Evolutionary conservation across 1,284 basidiomycete genomes (phyloP).

Genomic region (Malassezia obtusa): DNA sequence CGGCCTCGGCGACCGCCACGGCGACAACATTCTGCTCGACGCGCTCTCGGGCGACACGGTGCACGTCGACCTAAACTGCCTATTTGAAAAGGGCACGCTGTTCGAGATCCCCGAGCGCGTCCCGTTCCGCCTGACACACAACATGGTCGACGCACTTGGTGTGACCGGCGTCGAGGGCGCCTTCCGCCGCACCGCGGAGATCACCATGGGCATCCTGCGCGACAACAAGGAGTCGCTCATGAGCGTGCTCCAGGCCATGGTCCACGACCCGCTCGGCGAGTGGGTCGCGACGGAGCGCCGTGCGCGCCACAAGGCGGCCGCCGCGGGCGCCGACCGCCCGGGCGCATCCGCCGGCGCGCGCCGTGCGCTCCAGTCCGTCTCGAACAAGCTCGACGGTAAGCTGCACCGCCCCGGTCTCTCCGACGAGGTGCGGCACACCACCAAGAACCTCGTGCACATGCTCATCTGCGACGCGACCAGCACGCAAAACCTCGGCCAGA

Average conservation of each 20-base stretch:
- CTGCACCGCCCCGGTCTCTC: slow-evolving; percentile 26
- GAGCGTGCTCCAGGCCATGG: slow-evolving; percentile 92
- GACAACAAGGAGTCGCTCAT: slow-evolving; percentile 88
- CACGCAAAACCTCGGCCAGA: slow-evolving; percentile 31
- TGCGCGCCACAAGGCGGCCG: slow-evolving; percentile 26
- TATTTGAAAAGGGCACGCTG: slow-evolving; percentile 84
- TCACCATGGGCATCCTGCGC: slow-evolving; percentile 75
- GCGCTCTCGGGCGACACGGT: slow-evolving; percentile 78
- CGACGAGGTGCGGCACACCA: slow-evolving; percentile 27
- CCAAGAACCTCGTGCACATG: slow-evolving; percentile 42
- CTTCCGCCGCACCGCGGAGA: slow-evolving; percentile 84
- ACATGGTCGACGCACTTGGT: slow-evolving; percentile 83
- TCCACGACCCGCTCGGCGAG: slow-evolving; percentile 93
- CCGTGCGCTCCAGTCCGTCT: slow-evolving; percentile 37
- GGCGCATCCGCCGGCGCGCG: slow-evolving; percentile 27
- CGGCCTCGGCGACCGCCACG: slow-evolving; percentile 92
- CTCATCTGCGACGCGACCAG: slow-evolving; percentile 45
- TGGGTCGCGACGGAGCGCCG: slow-evolving; percentile 61
- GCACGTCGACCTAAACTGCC: slow-evolving; percentile 95
- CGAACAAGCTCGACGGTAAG: slow-evolving; percentile 39
- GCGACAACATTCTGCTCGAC: slow-evolving; percentile 93
- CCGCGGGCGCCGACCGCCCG: neutral
- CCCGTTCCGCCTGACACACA: slow-evolving; percentile 90
- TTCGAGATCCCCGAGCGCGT: slow-evolving; percentile 86
- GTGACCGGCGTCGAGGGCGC: slow-evolving; percentile 89